Evolutionary conservation across 2,329 filamentous ascomycete species (phyloP).

Genomic region (Rhinocladiella mackenziei): DNA sequence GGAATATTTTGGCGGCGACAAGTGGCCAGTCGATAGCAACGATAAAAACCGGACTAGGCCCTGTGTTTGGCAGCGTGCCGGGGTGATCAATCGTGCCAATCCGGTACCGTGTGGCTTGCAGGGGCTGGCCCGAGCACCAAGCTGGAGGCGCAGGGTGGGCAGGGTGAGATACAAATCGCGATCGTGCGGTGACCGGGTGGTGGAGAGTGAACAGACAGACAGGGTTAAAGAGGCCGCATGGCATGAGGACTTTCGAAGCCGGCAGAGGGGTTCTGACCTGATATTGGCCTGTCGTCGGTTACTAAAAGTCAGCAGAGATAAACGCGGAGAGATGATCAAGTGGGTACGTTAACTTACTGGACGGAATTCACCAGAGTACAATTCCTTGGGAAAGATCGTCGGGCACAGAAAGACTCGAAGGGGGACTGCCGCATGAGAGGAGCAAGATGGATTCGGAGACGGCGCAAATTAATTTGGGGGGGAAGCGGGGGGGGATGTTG

Average conservation of each 20-base stretch:
- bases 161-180: conserved; percentile 27
- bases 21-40: conserved; percentile 26
- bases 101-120: conserved; percentile 28
- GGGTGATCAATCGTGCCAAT: conserved; percentile 29
- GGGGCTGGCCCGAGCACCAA: conserved; percentile 22
- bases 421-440: not conserved
- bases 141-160: conserved; percentile 24
- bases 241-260: conserved; percentile 4
- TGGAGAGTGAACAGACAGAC: conserved; percentile 17
- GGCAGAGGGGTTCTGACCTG: conserved; percentile 6
- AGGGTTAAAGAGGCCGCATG: conserved; percentile 23
- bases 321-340: conserved; percentile 20
- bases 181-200: conserved; percentile 25
- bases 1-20: conserved; percentile 30
- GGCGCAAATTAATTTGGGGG: conserved; percentile 1
- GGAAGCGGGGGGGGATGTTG: conserved; percentile 1
- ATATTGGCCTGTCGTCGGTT: conserved; percentile 8
- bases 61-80: conserved; percentile 24
- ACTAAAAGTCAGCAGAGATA: conserved; percentile 5
- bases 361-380: too few species aligned
- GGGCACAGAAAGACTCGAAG: not conserved
- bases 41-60: conserved; percentile 26
- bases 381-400: conserved; percentile 2
- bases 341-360: conserved; percentile 10
- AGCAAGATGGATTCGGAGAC: conserved; percentile 1